These are phyloP conservation scores for Paramecium pentaurelia DNA, from an alignment of 73 alveolate genomes.

Conservation along the genomic window DNA sequence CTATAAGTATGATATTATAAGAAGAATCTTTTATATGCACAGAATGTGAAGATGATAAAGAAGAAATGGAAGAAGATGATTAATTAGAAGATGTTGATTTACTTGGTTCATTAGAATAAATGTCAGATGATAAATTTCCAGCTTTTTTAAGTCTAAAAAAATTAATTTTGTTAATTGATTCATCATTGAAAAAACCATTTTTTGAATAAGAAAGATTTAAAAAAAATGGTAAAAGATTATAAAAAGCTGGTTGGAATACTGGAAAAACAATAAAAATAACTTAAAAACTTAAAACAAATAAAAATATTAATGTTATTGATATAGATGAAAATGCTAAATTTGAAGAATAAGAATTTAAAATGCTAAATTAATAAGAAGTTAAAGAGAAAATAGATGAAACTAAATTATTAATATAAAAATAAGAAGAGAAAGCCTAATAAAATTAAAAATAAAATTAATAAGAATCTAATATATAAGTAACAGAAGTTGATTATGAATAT, in stretches of 20 bases:
- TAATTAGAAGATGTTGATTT: conserved; percentile 55
- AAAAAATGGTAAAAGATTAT: conserved; percentile 70
- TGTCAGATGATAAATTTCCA: conserved; percentile 76
- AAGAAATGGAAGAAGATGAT: conserved; percentile 70
- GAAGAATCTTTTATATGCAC: background rate
- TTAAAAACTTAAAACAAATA: conserved; percentile 68
- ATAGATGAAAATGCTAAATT: conserved; percentile 52
- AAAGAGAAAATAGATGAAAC: conserved; percentile 8
- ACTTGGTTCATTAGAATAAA: conserved; percentile 62
- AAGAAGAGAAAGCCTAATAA: background rate
- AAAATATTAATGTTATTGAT: conserved; percentile 53
- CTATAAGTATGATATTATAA: background rate
- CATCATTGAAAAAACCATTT: conserved; percentile 75
- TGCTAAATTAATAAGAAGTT: background rate
- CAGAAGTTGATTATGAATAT: conserved; percentile 58
- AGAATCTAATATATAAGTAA: background rate
- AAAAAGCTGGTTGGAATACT: conserved; percentile 78
- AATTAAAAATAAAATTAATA: background rate
- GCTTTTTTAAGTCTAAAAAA: conserved; percentile 77
- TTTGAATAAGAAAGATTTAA: conserved; percentile 68
- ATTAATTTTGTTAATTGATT: conserved; percentile 81
- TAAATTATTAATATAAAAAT: conserved; percentile 15
- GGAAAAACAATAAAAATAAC: conserved; percentile 75
- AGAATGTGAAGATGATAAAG: conserved; percentile 40
- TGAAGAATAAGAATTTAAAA: conserved; percentile 28